Conservation (phyloP, 2,329 filamentous ascomycete species). For the Pseudocercospora macadamiae region DNA sequence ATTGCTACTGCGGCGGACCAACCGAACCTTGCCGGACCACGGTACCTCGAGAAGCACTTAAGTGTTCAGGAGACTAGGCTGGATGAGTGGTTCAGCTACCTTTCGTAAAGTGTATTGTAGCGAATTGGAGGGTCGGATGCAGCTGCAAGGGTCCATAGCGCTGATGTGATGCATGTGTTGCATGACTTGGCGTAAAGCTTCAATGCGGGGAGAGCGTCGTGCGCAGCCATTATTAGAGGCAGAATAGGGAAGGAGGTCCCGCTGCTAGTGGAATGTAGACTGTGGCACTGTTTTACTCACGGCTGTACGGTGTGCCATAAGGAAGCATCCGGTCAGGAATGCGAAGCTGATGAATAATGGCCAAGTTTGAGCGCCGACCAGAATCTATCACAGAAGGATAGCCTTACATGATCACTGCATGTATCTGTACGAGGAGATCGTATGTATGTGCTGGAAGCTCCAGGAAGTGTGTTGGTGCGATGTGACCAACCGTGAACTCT, state of each 20-base stretch:
- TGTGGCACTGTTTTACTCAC: not conserved
- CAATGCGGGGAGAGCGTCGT: not conserved
- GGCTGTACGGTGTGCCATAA: not conserved
- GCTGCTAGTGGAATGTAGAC: not conserved
- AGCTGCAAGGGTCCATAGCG: constrained; percentile 18
- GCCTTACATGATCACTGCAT: not conserved
- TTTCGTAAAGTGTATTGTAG: constrained; percentile 1
- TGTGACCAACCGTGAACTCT: no score
- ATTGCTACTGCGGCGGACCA: constrained; percentile 1
- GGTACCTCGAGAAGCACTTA: constrained; percentile 4
- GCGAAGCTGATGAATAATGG: not conserved
- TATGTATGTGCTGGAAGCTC: no score
- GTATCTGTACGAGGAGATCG: no score
- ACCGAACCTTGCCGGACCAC: not conserved
- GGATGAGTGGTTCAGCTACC: constrained; percentile 5
- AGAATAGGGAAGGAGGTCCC: not conserved
- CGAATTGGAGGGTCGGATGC: constrained; percentile 11
- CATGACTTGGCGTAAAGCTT: constrained; percentile 15
- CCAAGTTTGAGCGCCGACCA: not conserved
- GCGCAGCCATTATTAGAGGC: not conserved
- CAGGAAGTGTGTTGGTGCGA: no score
- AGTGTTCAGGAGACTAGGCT: not conserved
- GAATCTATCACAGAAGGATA: not conserved
- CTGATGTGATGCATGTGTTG: constrained; percentile 14
- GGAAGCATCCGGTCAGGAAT: not conserved